Percentiles rank a stretch among this genome's conserved stretches.
Conservation (phyloP, 352 stramenopile genomes). For the Globisporangium uncinulatum region DNA sequence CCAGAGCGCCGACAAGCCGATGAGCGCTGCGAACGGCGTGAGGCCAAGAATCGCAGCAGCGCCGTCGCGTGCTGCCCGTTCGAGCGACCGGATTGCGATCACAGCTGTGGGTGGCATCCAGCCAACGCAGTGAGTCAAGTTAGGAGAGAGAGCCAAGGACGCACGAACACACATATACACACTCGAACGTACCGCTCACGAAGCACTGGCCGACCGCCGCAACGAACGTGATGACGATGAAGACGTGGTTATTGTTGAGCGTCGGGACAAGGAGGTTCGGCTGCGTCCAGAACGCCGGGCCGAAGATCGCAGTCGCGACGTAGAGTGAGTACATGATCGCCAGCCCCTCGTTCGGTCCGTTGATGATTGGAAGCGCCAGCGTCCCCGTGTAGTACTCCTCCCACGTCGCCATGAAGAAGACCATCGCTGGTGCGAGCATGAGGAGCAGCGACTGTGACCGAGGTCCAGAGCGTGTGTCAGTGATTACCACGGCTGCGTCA, state of each 20-base stretch:
- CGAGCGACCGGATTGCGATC: constrained; percentile 60
- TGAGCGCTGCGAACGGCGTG: constrained; percentile 55
- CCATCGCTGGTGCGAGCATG: constrained; percentile 64
- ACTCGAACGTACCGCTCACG: constrained; percentile 46
- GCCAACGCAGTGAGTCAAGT: background rate
- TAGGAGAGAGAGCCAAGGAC: background rate
- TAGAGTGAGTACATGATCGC: constrained; percentile 87
- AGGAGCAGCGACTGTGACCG: constrained; percentile 55
- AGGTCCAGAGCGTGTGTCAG: background rate
- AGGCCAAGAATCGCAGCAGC: constrained; percentile 56
- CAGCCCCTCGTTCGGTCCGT: constrained; percentile 95
- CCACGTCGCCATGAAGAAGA: constrained; percentile 98
- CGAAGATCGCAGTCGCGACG: constrained; percentile 53
- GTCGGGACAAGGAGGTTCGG: constrained; percentile 51
- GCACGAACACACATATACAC: background rate
- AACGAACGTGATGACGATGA: constrained; percentile 69
- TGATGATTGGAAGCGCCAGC: constrained; percentile 92
- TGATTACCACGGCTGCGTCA: too few species aligned
- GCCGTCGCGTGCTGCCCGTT: constrained; percentile 53
- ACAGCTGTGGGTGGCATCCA: constrained; percentile 28
- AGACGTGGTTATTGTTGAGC: constrained; percentile 75
- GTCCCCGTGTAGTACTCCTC: constrained; percentile 98
- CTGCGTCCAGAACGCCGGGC: constrained; percentile 62
- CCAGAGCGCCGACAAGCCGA: constrained; percentile 68
- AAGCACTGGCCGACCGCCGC: constrained; percentile 62